Evolutionary conservation across 1,139 yeast genomes (phyloP).

Genomic region (Yamadazyma pseudoaaseri): DNA sequence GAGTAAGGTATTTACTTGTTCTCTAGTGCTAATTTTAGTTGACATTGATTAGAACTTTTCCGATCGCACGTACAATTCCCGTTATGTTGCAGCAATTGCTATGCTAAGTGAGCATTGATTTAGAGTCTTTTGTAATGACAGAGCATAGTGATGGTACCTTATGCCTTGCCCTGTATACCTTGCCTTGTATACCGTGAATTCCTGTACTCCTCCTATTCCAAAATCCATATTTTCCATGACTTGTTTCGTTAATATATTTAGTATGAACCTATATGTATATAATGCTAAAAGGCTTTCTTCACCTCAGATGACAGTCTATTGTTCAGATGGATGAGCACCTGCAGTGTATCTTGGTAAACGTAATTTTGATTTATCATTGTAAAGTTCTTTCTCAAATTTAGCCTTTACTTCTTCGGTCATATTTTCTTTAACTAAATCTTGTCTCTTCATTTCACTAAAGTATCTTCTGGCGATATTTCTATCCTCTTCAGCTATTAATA

Average conservation of each 20-base stretch:
- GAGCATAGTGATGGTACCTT: too few species aligned
- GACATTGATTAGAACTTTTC: constrained; percentile 14
- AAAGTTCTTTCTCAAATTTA: constrained; percentile 44
- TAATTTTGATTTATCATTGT: constrained; percentile 45
- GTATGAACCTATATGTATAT: neutral
- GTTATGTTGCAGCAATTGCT: too few species aligned
- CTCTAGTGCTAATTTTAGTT: constrained; percentile 15
- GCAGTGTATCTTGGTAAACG: constrained; percentile 47
- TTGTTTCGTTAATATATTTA: neutral
- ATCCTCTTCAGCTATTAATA: constrained; percentile 80
- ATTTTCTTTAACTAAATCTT: constrained; percentile 48
- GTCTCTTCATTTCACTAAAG: constrained; percentile 66
- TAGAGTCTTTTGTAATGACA: too few species aligned
- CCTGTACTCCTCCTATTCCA: too few species aligned
- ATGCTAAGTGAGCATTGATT: too few species aligned
- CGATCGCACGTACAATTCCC: neutral
- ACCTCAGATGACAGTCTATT: too few species aligned
- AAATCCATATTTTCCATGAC: neutral
- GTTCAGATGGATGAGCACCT: constrained; percentile 38
- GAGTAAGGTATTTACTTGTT: constrained; percentile 20
- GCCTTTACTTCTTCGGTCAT: constrained; percentile 41
- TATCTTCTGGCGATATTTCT: constrained; percentile 76
- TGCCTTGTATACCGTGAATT: too few species aligned
- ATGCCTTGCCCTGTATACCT: too few species aligned
- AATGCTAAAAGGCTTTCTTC: too few species aligned